Evolutionary conservation across 257 asterid species (phyloP).

Genomic region (Paraleonurus japonicus): DNA sequence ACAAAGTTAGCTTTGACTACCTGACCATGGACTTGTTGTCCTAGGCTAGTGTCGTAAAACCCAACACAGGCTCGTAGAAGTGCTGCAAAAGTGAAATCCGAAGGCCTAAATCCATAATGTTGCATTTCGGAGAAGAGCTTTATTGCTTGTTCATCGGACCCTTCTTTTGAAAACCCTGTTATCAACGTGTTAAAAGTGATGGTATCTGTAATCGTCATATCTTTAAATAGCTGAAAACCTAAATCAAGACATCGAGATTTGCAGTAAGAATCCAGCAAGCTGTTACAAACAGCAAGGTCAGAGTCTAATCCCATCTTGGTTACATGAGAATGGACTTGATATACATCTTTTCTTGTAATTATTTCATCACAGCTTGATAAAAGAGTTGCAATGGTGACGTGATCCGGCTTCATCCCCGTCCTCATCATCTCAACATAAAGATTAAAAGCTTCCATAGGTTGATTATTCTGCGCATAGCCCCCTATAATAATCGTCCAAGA

Average conservation of each 20-base stretch:
- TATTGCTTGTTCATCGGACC: neutral
- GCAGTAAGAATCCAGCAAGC: neutral
- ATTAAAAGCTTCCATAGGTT: neutral
- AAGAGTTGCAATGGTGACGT: neutral
- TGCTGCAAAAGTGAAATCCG: constrained; percentile 1
- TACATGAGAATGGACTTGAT: neutral
- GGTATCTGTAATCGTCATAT: neutral
- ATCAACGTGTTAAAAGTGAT: neutral
- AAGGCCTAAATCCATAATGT: neutral
- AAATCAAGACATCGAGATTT: neutral
- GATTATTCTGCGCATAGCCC: neutral
- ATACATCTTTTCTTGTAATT: neutral
- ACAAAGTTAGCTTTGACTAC: neutral
- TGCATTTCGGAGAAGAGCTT: neutral
- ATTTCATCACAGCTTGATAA: neutral
- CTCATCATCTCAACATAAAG: neutral
- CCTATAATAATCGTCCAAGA: neutral
- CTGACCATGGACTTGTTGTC: neutral
- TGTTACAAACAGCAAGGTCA: neutral
- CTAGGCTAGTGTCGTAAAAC: neutral
- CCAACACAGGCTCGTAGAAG: neutral
- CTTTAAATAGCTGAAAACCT: neutral
- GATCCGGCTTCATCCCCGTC: neutral
- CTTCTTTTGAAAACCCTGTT: neutral
- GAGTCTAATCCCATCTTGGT: neutral